Evolutionary conservation across 306 rosid species (phyloP).

Genomic region (Casuarina equisetifolia): DNA sequence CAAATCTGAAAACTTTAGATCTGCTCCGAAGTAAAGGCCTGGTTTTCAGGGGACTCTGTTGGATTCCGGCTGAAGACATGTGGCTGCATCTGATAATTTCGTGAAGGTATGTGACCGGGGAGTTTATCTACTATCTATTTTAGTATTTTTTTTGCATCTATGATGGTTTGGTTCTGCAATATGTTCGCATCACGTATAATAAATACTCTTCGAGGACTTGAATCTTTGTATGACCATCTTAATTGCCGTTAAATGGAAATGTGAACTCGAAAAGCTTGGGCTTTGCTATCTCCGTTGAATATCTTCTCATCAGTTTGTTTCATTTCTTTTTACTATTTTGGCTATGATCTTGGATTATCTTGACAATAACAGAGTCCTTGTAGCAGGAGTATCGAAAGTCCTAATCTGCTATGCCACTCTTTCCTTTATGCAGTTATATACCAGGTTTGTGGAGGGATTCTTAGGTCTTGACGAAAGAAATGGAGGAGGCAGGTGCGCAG

Average conservation of each 20-base stretch:
- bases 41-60: background rate
- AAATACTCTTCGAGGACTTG: background rate
- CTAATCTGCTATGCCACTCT: background rate
- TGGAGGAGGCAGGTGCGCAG: constrained; percentile 71
- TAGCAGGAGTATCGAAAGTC: background rate
- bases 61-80: background rate
- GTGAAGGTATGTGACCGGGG: background rate
- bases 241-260: background rate
- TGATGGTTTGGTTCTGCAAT: background rate
- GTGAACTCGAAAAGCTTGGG: background rate
- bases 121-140: background rate
- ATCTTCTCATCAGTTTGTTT: background rate
- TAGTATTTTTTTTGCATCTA: background rate
- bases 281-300: background rate
- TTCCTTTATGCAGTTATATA: background rate
- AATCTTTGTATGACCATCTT: background rate
- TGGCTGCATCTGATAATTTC: background rate
- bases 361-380: background rate
- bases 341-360: background rate
- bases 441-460: background rate
- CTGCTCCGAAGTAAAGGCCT: background rate
- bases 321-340: background rate
- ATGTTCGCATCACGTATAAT: background rate
- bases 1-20: background rate
- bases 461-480: constrained; percentile 10